Conservation (phyloP, 179 eudicot genomes). For the Dionaea muscipula region DNA sequence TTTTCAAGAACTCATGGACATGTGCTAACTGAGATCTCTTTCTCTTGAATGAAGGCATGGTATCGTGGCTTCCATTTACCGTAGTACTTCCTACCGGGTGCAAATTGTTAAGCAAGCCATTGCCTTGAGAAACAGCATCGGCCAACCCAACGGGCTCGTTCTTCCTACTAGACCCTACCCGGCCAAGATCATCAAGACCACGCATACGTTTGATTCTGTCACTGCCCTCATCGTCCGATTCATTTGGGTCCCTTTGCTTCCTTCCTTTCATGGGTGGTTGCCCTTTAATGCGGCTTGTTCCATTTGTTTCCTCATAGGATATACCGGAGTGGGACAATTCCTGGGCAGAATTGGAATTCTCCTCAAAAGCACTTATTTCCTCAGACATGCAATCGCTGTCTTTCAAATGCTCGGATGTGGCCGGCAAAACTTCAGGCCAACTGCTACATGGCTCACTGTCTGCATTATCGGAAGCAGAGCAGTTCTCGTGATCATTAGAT, state of each 20-base stretch:
- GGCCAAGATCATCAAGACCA: conserved; percentile 69
- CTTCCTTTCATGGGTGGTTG: conserved; percentile 24
- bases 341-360: conserved; percentile 29
- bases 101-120: conserved; percentile 6
- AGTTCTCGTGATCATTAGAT: conserved; percentile 19
- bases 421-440: conserved; percentile 19
- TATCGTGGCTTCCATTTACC: conserved; percentile 23
- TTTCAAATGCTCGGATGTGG: conserved; percentile 16
- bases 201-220: conserved; percentile 80
- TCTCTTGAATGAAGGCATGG: conserved; percentile 33
- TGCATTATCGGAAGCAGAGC: conserved; percentile 15
- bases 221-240: conserved; percentile 84
- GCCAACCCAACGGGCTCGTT: conserved; percentile 14
- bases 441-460: conserved; percentile 13
- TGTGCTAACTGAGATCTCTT: conserved; percentile 50
- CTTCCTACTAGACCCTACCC: conserved; percentile 17
- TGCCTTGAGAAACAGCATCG: conserved; percentile 15
- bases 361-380: conserved; percentile 31
- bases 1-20: conserved; percentile 54
- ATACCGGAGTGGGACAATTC: conserved; percentile 54
- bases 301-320: conserved; percentile 48
- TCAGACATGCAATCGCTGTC: conserved; percentile 25
- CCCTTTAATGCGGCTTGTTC: conserved; percentile 14
- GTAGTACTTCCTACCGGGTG: conserved; percentile 8
- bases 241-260: conserved; percentile 48